Base-by-base conservation (phyloP, 208 protist genomes). In the Porcisia hertigi region DNA sequence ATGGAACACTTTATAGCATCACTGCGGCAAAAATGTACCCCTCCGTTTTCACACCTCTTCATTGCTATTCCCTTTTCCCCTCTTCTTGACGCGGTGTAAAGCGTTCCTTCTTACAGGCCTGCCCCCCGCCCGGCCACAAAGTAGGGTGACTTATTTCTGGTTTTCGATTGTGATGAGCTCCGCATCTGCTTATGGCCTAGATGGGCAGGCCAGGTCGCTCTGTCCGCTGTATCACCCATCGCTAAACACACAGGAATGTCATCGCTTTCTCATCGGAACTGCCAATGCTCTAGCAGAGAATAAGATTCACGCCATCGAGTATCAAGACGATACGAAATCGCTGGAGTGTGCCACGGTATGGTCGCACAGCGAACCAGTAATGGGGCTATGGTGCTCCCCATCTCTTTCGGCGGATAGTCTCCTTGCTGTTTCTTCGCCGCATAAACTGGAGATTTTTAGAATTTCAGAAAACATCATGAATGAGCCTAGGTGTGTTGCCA, bases 251-350 rank as follows among this genome's bases (percentile, higher is more conserved):
- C 76, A 85, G 69, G 86, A 88, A 8, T 83, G 62, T 41, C 90
- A 94, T 70, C 73, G 77, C 8, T 95, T 97, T 81, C 66, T 97
- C 55, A 90, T 94, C 9, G 89, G 89, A 5, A 94, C 93, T 12
- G 77, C 81, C 4, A 88, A 73, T 69, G 67, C 81, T 39, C 73
- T 79, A 2, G 77, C 73, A 0, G 86, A 87, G 41, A 97, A 95
- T 72, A 94, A 93, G 73, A 93, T 95, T 25, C 81, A 91, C 58
- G 66, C 94, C 9, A 80, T 97, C 3, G 90, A 95, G 54, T 95
- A 89, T 71, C 81, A 92, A 1, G 91, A 94, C 59, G 87, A 89
- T 45, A 87, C 81, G 5, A 84, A 87, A 20, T 77, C 85, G 6
- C 45, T 95, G 8, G 91, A 94, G 63, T 94, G 89, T 67, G 79